A percentile compares a stretch with the other conserved stretches of the same genome.
phyloP scores from a whole-genome alignment of 2,329 filamentous ascomycete genomes.

The Epichloe typhina region DNA sequence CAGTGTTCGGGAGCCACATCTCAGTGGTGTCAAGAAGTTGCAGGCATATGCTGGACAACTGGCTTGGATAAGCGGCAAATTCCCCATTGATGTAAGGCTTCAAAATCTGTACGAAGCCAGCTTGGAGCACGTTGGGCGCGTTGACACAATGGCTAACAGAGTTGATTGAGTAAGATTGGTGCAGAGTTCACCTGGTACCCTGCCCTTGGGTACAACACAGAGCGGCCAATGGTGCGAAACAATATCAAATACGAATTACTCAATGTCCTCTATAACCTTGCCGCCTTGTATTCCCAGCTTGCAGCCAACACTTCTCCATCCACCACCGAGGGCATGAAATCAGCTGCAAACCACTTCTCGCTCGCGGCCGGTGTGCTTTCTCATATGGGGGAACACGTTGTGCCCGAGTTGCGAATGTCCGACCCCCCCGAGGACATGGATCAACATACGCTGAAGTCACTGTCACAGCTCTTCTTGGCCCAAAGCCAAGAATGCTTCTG shows the following conservation, averaged over 20 bases:
- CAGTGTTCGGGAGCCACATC: constrained; percentile 76
- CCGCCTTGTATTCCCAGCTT: constrained; percentile 84
- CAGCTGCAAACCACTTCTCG: constrained; percentile 81
- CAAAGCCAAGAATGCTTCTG: constrained; percentile 97
- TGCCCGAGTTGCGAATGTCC: constrained; percentile 70
- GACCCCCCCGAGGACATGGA: constrained; percentile 95
- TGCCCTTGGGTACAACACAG: constrained; percentile 77
- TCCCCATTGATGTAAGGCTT: constrained; percentile 67
- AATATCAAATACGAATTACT: constrained; percentile 73
- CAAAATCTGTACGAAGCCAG: background rate
- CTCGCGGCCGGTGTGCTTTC: constrained; percentile 71
- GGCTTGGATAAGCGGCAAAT: constrained; percentile 87
- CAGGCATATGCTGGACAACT: constrained; percentile 85
- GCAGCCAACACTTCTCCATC: constrained; percentile 67
- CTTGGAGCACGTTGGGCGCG: constrained; percentile 4
- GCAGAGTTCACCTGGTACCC: constrained; percentile 96
- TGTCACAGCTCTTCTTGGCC: constrained; percentile 74
- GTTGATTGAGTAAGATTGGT: constrained; percentile 48
- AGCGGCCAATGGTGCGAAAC: constrained; percentile 53
- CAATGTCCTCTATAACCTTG: constrained; percentile 87
- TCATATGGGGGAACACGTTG: constrained; percentile 61
- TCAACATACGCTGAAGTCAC: constrained; percentile 65
- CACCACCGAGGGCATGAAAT: constrained; percentile 71
- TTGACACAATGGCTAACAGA: constrained; percentile 1
- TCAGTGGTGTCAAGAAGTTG: constrained; percentile 77